A percentile compares a stretch with the other conserved stretches of the same genome.
Conservation (phyloP, 2,329 filamentous ascomycete genomes). For the Ustilaginoidea virens region DNA sequence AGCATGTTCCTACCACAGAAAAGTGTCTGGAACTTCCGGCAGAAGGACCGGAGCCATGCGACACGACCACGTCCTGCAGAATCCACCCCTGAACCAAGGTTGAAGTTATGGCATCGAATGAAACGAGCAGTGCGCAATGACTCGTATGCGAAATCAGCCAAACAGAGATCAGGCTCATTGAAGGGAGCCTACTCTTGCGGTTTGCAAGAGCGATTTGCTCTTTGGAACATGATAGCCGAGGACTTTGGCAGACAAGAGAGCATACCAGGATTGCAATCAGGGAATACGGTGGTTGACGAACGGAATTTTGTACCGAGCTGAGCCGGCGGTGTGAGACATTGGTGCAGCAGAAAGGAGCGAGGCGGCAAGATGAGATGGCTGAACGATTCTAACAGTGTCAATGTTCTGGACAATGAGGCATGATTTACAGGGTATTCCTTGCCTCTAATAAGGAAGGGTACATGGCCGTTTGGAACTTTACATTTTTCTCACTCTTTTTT, state of each 20-base stretch:
- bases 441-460: conserved; percentile 2
- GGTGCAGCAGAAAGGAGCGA: background rate
- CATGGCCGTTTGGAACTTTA: conserved; percentile 4
- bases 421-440: conserved; percentile 4
- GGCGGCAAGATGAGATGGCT: background rate
- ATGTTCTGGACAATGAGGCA: conserved; percentile 3
- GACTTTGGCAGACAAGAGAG: conserved; percentile 22
- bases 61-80: conserved; percentile 10
- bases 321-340: background rate
- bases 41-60: conserved; percentile 10
- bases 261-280: conserved; percentile 18
- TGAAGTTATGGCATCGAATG: conserved; percentile 5
- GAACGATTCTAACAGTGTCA: background rate
- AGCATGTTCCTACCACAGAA: conserved; percentile 35
- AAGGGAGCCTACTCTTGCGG: conserved; percentile 6
- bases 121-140: conserved; percentile 7
- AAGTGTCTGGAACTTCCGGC: conserved; percentile 34
- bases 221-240: conserved; percentile 21
- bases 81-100: conserved; percentile 11
- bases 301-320: conserved; percentile 16
- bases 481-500: no score
- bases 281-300: conserved; percentile 24
- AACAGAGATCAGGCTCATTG: background rate
- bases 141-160: conserved; percentile 6
- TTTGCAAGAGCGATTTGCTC: conserved; percentile 16